Evolutionary conservation across 1,284 basidiomycete species (phyloP), one percentile per base, ranked within the genome.

Genomic region (Moniliophthora roreri): DNA sequence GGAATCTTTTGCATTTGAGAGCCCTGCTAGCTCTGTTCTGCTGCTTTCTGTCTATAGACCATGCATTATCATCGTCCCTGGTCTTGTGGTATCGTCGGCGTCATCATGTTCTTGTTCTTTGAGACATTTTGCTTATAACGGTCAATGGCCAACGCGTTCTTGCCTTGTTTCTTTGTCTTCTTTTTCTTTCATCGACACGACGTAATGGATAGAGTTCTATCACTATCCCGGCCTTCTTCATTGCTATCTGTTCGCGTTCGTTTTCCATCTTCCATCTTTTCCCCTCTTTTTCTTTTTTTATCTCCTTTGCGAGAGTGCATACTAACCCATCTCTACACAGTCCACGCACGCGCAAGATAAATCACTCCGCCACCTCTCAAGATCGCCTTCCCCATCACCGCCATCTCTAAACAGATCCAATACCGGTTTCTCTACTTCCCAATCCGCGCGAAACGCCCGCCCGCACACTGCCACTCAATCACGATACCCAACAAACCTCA

Each of bases 201-300:
- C 13, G 18, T 41, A 10, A 20, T 32, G 28, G 28, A 32, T 11
- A 6, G 28, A 6, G 28, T 32, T 11, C 28, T 32, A 6, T 6
- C 28, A 32, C 16, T 41, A 8, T 41, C 23, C 6, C 10, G n/a
- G 10, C 11, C 23, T 2, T 9, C 40, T n/a, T 18, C 18, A 18
- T 41, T 10, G 18, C 4, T 13, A 11, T 20, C 2, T 10, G 5
- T 49, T 21, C 34, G 4, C 35, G 16, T 50, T 53, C 42, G 18
- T 45, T 42, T 54, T 56, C 28, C 28, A 51, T 48, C n/a, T 53
- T 48, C 53, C 45, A 23, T 41, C 46, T 28, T 59, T 58, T 35
- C 38, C 44, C 35, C 48, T 37, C 36, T 40, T 40, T 40, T 3
- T 16, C 16, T 18, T 16, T 16, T 16, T 11, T 5, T 40, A 1